phyloP scores from a whole-genome alignment of 306 rosid genomes.

The Cicer cuneatum region DNA sequence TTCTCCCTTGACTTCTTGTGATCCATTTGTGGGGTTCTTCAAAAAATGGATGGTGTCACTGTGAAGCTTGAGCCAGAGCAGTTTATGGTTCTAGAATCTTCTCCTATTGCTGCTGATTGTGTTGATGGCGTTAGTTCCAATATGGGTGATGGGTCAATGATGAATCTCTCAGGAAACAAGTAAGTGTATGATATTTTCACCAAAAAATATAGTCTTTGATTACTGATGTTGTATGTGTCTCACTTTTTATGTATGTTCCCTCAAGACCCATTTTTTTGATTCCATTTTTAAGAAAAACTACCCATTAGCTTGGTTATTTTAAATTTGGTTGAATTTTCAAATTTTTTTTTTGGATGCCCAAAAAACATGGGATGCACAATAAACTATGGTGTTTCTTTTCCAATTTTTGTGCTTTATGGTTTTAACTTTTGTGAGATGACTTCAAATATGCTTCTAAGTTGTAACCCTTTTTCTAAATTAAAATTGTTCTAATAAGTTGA shows the following conservation, averaged over 20 bases:
- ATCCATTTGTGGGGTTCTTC: background rate
- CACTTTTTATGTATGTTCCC: conserved; percentile 27
- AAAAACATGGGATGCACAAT: conserved; percentile 1
- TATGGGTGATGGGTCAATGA: conserved; percentile 17
- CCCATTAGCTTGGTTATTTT: background rate
- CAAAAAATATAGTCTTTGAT: conserved; percentile 30
- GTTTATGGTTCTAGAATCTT: conserved; percentile 36
- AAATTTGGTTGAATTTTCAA: background rate
- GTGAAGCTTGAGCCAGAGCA: conserved; percentile 45
- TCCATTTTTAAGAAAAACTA: conserved; percentile 7
- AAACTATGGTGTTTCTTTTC: conserved; percentile 7
- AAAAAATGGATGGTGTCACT: conserved; percentile 43
- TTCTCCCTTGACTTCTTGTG: background rate
- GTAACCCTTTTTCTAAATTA: conserved; percentile 13
- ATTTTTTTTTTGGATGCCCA: background rate
- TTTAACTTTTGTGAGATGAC: conserved; percentile 4
- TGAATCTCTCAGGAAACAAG: conserved; percentile 39
- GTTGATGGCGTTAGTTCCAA: conserved; percentile 22
- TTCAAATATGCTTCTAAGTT: background rate
- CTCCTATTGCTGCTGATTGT: conserved; percentile 26
- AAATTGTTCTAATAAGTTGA: background rate
- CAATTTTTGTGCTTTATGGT: background rate
- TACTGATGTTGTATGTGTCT: conserved; percentile 2
- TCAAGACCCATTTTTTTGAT: background rate
- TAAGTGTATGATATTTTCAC: conserved; percentile 19